These are phyloP conservation scores for Syncephalastrum contaminatum DNA, from an alignment of 371 early-diverging fungal genomes.

Conservation along the genomic window DNA sequence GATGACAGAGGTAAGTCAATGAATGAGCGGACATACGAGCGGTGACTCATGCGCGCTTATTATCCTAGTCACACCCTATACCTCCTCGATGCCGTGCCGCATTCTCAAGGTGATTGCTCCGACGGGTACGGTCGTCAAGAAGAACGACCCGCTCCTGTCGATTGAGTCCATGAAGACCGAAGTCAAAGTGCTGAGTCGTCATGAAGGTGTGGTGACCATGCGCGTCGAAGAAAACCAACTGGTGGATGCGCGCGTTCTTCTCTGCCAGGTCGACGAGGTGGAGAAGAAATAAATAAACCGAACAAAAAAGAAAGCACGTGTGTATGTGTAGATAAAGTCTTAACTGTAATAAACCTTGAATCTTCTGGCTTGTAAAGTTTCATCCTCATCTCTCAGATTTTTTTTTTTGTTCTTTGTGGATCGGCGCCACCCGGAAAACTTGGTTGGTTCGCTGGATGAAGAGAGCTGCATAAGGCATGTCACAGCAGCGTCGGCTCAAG, in stretches of 20 bases:
- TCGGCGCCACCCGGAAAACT: no score
- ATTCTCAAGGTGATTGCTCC: slow-evolving; percentile 59
- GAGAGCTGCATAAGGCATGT: no score
- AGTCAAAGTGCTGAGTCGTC: slow-evolving; percentile 61
- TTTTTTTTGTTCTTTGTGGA: no score
- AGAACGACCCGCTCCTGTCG: slow-evolving; percentile 63
- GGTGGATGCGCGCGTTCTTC: slow-evolving; percentile 65
- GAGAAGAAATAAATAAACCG: slow-evolving; percentile 7
- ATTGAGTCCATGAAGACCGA: slow-evolving; percentile 83
- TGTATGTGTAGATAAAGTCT: no score
- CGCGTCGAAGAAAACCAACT: slow-evolving; percentile 65
- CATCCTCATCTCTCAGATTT: no score
- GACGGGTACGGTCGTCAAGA: slow-evolving; percentile 55
- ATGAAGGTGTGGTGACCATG: slow-evolving; percentile 61
- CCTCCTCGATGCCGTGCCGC: slow-evolving; percentile 76
- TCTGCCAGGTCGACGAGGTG: slow-evolving; percentile 57
- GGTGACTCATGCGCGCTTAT: neutral
- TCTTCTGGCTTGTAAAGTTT: no score
- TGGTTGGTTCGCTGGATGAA: no score
- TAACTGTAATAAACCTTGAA: no score
- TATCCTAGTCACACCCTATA: slow-evolving; percentile 60
- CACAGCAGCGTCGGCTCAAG: no score
- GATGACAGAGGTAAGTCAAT: slow-evolving; percentile 37
- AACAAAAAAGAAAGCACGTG: no score
- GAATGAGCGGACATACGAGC: slow-evolving; percentile 1